Percentiles rank a stretch among this genome's conserved stretches.
Evolutionary conservation across 306 rosid species (phyloP).

Genomic region (Myrica gale): DNA sequence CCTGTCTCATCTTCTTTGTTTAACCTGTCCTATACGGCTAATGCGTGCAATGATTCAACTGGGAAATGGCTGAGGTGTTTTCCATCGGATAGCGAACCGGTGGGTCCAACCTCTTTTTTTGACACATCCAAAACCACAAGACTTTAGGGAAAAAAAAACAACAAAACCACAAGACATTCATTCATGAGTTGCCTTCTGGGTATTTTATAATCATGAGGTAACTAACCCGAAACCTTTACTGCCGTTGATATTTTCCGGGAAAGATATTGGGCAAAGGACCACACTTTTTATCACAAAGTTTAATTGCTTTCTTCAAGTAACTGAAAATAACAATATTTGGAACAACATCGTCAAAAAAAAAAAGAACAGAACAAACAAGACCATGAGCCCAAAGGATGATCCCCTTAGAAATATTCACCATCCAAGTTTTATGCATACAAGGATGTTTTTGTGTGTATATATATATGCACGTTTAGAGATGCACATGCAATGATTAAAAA

Average conservation of each 20-base stretch:
- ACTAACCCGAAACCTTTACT: no score
- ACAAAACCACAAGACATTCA: background rate
- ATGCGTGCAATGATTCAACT: constrained; percentile 21
- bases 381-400: background rate
- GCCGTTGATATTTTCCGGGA: no score
- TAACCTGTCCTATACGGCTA: no score
- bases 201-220: background rate
- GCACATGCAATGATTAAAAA: no score
- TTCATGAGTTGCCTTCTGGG: constrained; percentile 20
- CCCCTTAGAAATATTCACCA: background rate
- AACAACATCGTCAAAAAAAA: no score
- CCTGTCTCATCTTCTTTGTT: background rate
- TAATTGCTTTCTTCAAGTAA: no score
- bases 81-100: background rate
- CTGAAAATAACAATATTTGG: no score
- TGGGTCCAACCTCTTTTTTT: constrained; percentile 15
- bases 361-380: background rate
- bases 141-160: no score
- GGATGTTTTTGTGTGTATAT: background rate
- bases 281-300: no score
- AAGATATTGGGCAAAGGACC: no score
- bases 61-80: constrained; percentile 19
- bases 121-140: no score
- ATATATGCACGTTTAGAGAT: background rate
- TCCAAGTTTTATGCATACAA: background rate